These are phyloP conservation scores for Fraxinus baroniana DNA, from an alignment of 305 asterid species.

Conservation along the genomic window DNA sequence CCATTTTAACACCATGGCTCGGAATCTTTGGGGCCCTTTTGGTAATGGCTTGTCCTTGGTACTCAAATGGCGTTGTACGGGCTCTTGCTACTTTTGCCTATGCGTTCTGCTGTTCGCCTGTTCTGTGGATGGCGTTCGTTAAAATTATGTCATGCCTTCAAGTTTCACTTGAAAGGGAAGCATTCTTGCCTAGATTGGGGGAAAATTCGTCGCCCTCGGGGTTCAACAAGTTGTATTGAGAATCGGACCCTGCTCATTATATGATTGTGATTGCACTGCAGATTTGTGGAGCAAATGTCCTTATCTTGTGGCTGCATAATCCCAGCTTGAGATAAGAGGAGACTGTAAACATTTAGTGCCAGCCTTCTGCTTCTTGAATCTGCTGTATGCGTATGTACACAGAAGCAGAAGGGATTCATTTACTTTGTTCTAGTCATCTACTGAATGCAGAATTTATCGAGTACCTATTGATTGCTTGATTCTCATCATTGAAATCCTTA, in stretches of 20 bases:
- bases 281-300: neutral
- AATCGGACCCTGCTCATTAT: neutral
- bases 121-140: slow-evolving; percentile 46
- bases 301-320: neutral
- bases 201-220: slow-evolving; percentile 56
- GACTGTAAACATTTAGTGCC: neutral
- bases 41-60: slow-evolving; percentile 87
- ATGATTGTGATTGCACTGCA: neutral
- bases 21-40: slow-evolving; percentile 63
- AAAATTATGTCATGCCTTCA: slow-evolving; percentile 62
- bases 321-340: neutral
- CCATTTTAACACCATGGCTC: slow-evolving; percentile 62
- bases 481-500: neutral
- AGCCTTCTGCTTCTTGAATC: neutral
- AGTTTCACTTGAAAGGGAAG: slow-evolving; percentile 70
- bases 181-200: slow-evolving; percentile 66
- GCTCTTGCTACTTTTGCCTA: slow-evolving; percentile 71
- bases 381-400: neutral
- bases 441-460: neutral
- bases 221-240: slow-evolving; percentile 63
- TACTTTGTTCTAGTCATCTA: neutral
- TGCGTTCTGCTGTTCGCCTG: slow-evolving; percentile 68
- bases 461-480: neutral
- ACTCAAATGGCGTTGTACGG: slow-evolving; percentile 67
- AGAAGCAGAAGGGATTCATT: slow-evolving; percentile 17